Evolutionary conservation across 768 basidiomycete species (phyloP).

Genomic region (Phallus indusiatus): DNA sequence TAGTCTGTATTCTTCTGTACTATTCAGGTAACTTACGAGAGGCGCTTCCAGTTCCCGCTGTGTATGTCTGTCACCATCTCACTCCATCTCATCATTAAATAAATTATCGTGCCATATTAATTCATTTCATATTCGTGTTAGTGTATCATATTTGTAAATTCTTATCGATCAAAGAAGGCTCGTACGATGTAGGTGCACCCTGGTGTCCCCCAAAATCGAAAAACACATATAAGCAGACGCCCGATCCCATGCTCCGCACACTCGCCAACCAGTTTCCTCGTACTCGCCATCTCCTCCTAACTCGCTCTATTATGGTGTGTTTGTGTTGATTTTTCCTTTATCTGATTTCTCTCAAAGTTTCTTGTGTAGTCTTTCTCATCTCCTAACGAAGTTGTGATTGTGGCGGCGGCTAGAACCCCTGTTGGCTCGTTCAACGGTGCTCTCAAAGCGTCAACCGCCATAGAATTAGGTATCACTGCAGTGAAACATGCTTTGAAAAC

Average conservation of each 20-base stretch:
- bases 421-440: slow-evolving; percentile 87
- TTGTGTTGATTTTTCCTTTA: neutral
- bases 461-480: slow-evolving; percentile 81
- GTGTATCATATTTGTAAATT: too few species aligned
- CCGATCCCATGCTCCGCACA: slow-evolving; percentile 4
- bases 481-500: slow-evolving; percentile 85
- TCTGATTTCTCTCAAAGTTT: neutral
- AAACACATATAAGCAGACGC: slow-evolving; percentile 6
- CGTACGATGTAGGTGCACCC: slow-evolving; percentile 1
- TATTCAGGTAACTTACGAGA: neutral
- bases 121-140: too few species aligned
- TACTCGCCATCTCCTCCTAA: slow-evolving; percentile 1
- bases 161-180: neutral
- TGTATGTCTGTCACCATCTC: too few species aligned
- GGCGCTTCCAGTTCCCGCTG: too few species aligned
- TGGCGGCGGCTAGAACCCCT: slow-evolving; percentile 88
- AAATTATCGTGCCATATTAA: too few species aligned
- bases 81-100: too few species aligned
- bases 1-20: too few species aligned
- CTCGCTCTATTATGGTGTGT: slow-evolving; percentile 15
- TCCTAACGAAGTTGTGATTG: slow-evolving; percentile 83
- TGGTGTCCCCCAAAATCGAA: neutral
- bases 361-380: slow-evolving; percentile 23
- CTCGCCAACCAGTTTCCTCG: slow-evolving; percentile 7
- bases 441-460: slow-evolving; percentile 81